phyloP scores from a whole-genome alignment of 768 basidiomycete species.

The Trametes cinnabarina region DNA sequence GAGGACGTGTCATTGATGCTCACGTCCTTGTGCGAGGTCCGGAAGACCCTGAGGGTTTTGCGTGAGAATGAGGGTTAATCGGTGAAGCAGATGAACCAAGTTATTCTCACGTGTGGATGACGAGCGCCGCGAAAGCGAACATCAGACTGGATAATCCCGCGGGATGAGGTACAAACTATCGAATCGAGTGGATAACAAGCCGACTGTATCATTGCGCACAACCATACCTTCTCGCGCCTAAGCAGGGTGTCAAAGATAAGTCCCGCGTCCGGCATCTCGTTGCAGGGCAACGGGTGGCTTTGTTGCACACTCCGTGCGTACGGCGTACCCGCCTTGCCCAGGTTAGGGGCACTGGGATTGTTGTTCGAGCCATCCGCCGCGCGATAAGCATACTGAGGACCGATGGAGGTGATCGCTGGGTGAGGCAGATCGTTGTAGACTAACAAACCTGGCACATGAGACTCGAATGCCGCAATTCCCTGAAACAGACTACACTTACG shows the following conservation, averaged over 20 bases:
- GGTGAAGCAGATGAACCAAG: no score
- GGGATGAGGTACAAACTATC: constrained; percentile 72
- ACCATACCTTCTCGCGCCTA: constrained; percentile 60
- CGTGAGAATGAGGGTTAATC: no score
- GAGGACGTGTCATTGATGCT: constrained; percentile 83
- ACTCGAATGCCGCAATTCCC: no score
- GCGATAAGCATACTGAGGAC: constrained; percentile 63
- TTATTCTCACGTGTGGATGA: constrained; percentile 63
- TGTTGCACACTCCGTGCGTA: constrained; percentile 86
- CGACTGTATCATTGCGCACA: background rate
- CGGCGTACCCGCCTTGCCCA: constrained; percentile 77
- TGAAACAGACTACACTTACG: constrained; percentile 41
- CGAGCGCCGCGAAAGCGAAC: constrained; percentile 80
- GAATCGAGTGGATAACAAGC: background rate
- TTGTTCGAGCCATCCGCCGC: constrained; percentile 77
- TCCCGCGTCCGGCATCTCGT: constrained; percentile 76
- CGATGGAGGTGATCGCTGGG: constrained; percentile 69
- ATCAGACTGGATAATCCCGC: constrained; percentile 75
- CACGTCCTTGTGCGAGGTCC: constrained; percentile 64
- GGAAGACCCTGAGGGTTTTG: constrained; percentile 87
- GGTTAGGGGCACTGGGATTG: constrained; percentile 62
- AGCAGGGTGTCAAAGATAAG: constrained; percentile 80
- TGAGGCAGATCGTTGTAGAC: constrained; percentile 84
- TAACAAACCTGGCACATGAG: constrained; percentile 25
- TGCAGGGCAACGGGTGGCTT: constrained; percentile 56